These are phyloP conservation scores for Macrolepiota fuliginosa DNA, from an alignment of 768 basidiomycete species.

Conservation along the genomic window DNA sequence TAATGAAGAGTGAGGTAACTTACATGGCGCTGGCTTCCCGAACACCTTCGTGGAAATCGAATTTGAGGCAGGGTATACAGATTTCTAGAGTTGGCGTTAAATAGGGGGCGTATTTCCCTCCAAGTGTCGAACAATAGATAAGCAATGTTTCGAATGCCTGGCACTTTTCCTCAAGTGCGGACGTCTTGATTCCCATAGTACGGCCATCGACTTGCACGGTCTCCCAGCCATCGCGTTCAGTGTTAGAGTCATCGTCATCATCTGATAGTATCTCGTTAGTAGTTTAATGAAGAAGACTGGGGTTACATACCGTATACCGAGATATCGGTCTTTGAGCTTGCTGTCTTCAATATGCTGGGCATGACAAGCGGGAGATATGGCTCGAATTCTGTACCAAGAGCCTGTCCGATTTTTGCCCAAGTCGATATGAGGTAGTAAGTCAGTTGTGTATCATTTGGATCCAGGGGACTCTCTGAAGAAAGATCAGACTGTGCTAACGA, in stretches of 20 bases:
- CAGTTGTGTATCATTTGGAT: slow-evolving; percentile 70
- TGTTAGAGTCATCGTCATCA: slow-evolving; percentile 45
- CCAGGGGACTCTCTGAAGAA: slow-evolving; percentile 55
- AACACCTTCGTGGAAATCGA: slow-evolving; percentile 85
- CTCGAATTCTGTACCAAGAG: slow-evolving; percentile 80
- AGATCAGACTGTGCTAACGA: background rate
- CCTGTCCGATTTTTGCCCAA: slow-evolving; percentile 88
- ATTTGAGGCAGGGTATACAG: slow-evolving; percentile 65
- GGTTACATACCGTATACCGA: slow-evolving; percentile 60
- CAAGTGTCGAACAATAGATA: slow-evolving; percentile 72
- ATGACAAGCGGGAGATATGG: slow-evolving; percentile 85
- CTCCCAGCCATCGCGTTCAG: slow-evolving; percentile 76
- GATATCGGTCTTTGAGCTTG: slow-evolving; percentile 78
- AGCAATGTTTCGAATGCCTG: slow-evolving; percentile 87
- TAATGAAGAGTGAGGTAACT: slow-evolving; percentile 21
- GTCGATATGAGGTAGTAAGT: slow-evolving; percentile 79
- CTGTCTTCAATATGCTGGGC: slow-evolving; percentile 71
- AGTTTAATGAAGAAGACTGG: background rate
- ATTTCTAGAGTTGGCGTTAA: slow-evolving; percentile 70
- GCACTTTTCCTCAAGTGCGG: slow-evolving; percentile 83
- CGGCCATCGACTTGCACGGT: slow-evolving; percentile 77
- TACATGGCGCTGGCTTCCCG: slow-evolving; percentile 76
- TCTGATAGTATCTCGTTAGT: slow-evolving; percentile 36
- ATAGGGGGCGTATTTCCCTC: slow-evolving; percentile 67
- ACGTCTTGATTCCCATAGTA: slow-evolving; percentile 73